Evolutionary conservation across 2,329 filamentous ascomycete genomes (phyloP).

Genomic region (Eutypa lata): DNA sequence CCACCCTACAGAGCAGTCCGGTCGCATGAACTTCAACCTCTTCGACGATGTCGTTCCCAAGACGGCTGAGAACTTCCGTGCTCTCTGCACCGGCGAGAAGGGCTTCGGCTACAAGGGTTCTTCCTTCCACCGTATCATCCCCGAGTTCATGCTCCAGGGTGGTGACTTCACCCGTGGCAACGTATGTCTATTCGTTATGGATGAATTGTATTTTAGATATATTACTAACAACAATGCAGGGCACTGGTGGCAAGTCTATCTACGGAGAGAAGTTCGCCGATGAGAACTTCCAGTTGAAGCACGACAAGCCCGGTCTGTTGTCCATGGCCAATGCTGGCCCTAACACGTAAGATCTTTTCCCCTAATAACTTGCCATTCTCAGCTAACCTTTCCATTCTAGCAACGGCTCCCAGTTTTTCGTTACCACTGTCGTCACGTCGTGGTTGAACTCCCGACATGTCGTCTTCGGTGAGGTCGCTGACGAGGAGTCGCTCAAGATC

Average conservation of each 20-base stretch:
- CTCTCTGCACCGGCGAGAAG: constrained; percentile 77
- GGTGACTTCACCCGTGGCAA: constrained; percentile 93
- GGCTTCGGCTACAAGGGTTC: constrained; percentile 81
- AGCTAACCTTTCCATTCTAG: constrained; percentile 47
- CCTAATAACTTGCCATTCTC: neutral
- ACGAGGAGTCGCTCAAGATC: constrained; percentile 44
- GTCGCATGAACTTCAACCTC: constrained; percentile 86
- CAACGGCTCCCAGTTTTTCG: constrained; percentile 97
- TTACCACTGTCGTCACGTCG: constrained; percentile 86
- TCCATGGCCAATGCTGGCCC: constrained; percentile 96
- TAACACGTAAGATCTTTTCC: constrained; percentile 67
- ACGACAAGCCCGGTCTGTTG: constrained; percentile 72
- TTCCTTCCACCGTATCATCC: constrained; percentile 90
- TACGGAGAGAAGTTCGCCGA: constrained; percentile 93
- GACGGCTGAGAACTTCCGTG: constrained; percentile 81
- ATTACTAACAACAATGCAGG: constrained; percentile 45
- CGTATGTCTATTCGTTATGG: constrained; percentile 51
- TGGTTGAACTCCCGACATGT: constrained; percentile 84
- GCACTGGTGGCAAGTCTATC: constrained; percentile 89
- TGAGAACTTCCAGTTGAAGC: constrained; percentile 82
- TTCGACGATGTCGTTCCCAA: constrained; percentile 84
- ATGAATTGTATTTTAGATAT: neutral
- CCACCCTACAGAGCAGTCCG: constrained; percentile 57
- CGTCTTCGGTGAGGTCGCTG: constrained; percentile 74
- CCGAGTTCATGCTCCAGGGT: constrained; percentile 92